Base-by-base conservation (phyloP, 768 basidiomycete genomes). In the Tylopilus sp. region DNA sequence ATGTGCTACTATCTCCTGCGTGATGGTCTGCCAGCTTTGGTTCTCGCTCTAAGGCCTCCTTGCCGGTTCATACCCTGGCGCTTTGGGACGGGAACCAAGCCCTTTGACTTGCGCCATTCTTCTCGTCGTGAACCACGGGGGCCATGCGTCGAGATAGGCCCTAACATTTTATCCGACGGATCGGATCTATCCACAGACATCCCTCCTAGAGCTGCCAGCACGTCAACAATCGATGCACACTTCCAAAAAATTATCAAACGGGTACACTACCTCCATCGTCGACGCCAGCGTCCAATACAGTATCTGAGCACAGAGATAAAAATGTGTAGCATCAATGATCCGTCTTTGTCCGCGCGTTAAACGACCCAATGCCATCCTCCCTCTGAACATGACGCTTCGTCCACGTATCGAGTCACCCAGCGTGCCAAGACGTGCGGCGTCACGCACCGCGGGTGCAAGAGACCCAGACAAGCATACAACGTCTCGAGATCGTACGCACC, bases 21-120 rank as follows among this genome's bases (percentile, higher is more conserved):
- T 52, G 84, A 78, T 22, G 87, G 79, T 31, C 85, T 78, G 30
- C 88, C 88, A 36, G 88, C 75, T 68, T 82, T 87, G 57, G 84
- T 75, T 48, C 77, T 73, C 30, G 78, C 85, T 36, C 79, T 80
- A 15, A 80, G 50, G 12, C 71, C 71, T 28, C 86, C 88, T 63
- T 89, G 85, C 33, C 83, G 77, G 61, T 88, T 89, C 76, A 84
- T 78, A 30, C 78, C 80, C 36, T 66, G 73, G 9, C 75, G 65
- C 53, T 73, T 74, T 8, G 79, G 74, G 57, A 79, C 66, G 22
- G 82, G 69, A 8, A 73, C 62, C 68, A 89, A 62, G 26, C 92
- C 92, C 65, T 92, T 95, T 21, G 91, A 85, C 50, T 71, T 71
- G 64, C 91, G 74, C 92, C 92, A 95, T 57, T 82, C 76, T 65